A percentile compares a stretch with the other conserved stretches of the same genome.
Evolutionary conservation across 1,284 basidiomycete species (phyloP).

Genomic region (Boletus semigastroideus): DNA sequence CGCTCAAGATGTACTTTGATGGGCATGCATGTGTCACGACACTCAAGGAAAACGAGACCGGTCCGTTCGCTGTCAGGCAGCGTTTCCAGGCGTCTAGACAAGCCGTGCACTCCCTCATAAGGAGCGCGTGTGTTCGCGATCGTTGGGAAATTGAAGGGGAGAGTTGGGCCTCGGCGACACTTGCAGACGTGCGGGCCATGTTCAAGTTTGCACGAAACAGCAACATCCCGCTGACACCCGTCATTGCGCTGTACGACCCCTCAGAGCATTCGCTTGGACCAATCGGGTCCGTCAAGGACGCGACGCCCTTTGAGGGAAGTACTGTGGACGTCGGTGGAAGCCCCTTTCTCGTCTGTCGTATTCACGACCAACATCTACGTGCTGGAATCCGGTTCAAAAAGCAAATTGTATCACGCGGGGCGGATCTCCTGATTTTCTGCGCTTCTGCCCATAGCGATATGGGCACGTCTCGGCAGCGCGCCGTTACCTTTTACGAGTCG

Average conservation of each 20-base stretch:
- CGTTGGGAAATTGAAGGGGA: constrained; percentile 23
- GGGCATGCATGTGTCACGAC: constrained; percentile 34
- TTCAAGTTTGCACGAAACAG: constrained; percentile 9
- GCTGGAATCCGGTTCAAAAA: constrained; percentile 29
- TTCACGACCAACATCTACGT: constrained; percentile 22
- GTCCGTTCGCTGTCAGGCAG: constrained; percentile 28
- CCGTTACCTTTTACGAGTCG: constrained; percentile 17
- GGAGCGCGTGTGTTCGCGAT: constrained; percentile 20
- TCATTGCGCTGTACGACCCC: constrained; percentile 25
- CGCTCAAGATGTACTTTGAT: too few species aligned
- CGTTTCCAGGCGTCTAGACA: constrained; percentile 26
- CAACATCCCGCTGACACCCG: constrained; percentile 9
- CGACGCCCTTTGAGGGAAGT: constrained; percentile 17
- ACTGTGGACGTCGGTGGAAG: constrained; percentile 21
- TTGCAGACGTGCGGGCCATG: constrained; percentile 28
- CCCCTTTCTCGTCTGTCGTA: constrained; percentile 21
- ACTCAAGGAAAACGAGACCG: constrained; percentile 30
- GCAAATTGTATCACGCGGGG: constrained; percentile 19
- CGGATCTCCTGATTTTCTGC: constrained; percentile 30
- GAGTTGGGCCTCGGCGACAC: constrained; percentile 19
- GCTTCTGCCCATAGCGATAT: constrained; percentile 12
- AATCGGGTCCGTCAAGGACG: constrained; percentile 11
- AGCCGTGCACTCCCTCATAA: constrained; percentile 20
- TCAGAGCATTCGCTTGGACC: constrained; percentile 8
- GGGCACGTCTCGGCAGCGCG: constrained; percentile 13